Conservation (phyloP, 2,329 filamentous ascomycete species). For the Dothideomycetidae sp. region DNA sequence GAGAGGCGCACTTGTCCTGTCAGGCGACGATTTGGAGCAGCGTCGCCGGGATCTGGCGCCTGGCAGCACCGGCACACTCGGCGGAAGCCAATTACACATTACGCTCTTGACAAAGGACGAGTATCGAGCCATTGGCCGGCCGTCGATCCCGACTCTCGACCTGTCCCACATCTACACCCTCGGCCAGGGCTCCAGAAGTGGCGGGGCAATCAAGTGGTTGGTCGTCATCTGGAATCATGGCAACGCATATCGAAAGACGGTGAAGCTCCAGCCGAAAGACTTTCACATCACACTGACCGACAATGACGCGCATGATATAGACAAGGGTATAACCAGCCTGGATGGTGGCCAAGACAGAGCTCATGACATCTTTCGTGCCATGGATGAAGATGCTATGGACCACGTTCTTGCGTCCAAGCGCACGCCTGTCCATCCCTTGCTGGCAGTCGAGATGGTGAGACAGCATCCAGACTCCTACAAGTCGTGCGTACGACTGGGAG, state of each 20-base stretch:
- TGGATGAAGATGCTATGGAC: conserved; percentile 1
- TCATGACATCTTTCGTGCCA: neutral
- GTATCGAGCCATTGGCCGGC: conserved; percentile 1
- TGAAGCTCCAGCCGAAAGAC: conserved; percentile 1
- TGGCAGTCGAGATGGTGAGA: neutral
- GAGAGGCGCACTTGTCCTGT: neutral
- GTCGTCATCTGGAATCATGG: conserved; percentile 11
- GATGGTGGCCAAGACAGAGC: neutral
- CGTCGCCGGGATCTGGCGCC: neutral
- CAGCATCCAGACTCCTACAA: conserved; percentile 1
- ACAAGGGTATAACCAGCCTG: conserved; percentile 9
- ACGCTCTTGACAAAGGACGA: conserved; percentile 5
- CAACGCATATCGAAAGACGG: neutral
- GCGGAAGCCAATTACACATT: neutral
- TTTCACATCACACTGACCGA: conserved; percentile 9
- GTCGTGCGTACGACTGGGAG: conserved; percentile 4
- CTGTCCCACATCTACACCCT: conserved; percentile 1
- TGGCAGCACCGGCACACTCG: neutral
- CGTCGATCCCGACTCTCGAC: conserved; percentile 1
- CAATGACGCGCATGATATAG: conserved; percentile 7
- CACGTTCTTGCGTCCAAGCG: conserved; percentile 1
- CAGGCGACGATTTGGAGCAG: neutral
- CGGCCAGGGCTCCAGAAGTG: neutral
- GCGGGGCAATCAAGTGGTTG: conserved; percentile 1
- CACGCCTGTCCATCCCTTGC: neutral